Evolutionary conservation across 2,329 filamentous ascomycete genomes (phyloP), one percentile per base, ranked within the genome.

Genomic region (Blastomyces silverae): DNA sequence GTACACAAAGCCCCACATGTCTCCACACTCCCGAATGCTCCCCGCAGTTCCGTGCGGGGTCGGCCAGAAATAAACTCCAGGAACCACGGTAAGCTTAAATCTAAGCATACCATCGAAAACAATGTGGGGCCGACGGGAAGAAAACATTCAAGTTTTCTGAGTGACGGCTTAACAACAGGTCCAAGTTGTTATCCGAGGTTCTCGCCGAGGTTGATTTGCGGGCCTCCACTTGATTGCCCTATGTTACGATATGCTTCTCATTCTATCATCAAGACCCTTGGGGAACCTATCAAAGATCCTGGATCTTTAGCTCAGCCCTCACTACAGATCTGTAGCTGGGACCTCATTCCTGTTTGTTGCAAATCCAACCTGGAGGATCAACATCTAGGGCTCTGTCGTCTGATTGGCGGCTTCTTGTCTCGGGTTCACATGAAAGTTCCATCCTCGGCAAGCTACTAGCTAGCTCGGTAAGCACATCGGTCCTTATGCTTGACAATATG

Each of bases 1-100:
- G 25, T 42, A 58, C 34, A 58, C 55, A 48, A 58, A 13, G 20
- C 56, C 37, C 56, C 56, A 58, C 56, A 42, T 25, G n/a, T 50
- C 46, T 22, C 46, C 46, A 25, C 46, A 11, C 34, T 34, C 1
- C 17, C 31, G n/a, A 42, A 7, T 5, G 34, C 6, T 58, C 15
- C 56, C 56, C 56, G 37, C 56, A 58, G 8, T 11, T n/a, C 2
- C 15, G 6, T 44, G 34, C 56, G 34, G 56, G 56, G 56, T 15
- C 25, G 7, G 17, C 11, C 56, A 42, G 20, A 55, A 58, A 39
- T 42, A 58, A 58, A 58, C 56, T 42, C 22, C 56, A 42, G 56
- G 56, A 58, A 58, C 56, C 4, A 1, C 15, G 20, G 17, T 20
- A 20, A 17, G 28, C 55, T 34, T 37, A 20, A 39, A 11, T n/a